Evolutionary conservation across 1,284 basidiomycete species (phyloP).

Genomic region (Volvariella surrecta): DNA sequence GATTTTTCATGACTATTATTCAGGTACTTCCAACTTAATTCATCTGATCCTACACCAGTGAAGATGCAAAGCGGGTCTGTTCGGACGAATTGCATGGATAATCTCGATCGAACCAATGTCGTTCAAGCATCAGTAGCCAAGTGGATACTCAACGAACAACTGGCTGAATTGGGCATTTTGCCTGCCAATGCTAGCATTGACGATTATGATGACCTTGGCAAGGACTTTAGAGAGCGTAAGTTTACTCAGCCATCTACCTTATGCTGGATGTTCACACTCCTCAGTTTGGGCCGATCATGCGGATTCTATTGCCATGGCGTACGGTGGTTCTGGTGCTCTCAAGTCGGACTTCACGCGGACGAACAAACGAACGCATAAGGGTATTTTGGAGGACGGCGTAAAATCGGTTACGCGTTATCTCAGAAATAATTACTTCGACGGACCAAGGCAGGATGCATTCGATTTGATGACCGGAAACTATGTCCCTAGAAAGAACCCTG

Average conservation of each 20-base stretch:
- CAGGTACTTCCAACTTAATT: conserved; percentile 71
- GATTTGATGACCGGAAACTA: conserved; percentile 93
- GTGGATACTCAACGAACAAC: conserved; percentile 76
- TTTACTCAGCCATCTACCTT: conserved; percentile 8
- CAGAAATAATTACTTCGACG: conserved; percentile 98
- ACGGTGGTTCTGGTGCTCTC: conserved; percentile 92
- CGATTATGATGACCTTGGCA: conserved; percentile 70
- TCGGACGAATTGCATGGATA: conserved; percentile 93
- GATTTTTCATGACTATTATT: conserved; percentile 5
- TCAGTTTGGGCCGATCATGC: conserved; percentile 98
- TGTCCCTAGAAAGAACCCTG: conserved; percentile 68
- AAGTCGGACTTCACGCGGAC: conserved; percentile 98
- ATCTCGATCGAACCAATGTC: conserved; percentile 95
- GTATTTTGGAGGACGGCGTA: conserved; percentile 78
- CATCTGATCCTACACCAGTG: conserved; percentile 34
- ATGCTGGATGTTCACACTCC: conserved; percentile 8
- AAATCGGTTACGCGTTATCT: conserved; percentile 87
- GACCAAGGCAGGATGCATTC: conserved; percentile 85
- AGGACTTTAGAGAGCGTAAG: conserved; percentile 85
- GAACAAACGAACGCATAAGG: conserved; percentile 79
- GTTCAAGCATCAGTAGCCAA: conserved; percentile 87
- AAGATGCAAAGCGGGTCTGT: conserved; percentile 60
- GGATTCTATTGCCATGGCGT: conserved; percentile 85
- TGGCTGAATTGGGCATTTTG: conserved; percentile 67
- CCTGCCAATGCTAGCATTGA: conserved; percentile 65